Evolutionary conservation across 139 green algal species (phyloP), one percentile per base, ranked within the genome.

Genomic region (Chlorella sp.): DNA sequence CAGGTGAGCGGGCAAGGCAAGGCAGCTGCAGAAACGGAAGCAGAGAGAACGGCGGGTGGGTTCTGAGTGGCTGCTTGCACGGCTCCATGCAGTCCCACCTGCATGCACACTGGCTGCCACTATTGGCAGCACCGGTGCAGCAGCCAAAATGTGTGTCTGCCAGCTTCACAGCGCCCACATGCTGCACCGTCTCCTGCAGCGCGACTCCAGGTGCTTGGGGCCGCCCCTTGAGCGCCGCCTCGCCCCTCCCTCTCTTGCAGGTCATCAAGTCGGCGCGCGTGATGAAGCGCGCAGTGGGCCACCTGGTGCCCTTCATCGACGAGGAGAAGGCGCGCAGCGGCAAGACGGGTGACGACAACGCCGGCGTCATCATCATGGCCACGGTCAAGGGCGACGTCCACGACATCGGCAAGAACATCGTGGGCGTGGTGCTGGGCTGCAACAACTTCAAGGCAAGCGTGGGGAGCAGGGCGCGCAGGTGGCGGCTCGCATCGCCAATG

Each of bases 391-490:
- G 96, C 29, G 96, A 99, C 74, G 96, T 99, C 65, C 96, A 99
- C 70, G 96, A 99, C 87, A 99, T 99, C 40, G 96, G 96, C 77
- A 99, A 99, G 87, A 99, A 99, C 90, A 99, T 99, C 59, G 96
- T 99, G 50, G 77, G 88, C 5, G 96, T 99, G 14, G 96, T 99
- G 75, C 84, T 99, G 70, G 96, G 96, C 40, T 99, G 96, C 93
- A 99, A 99, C 90, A 99, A 99, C 88, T 99, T 97, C 91, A 99
- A 98, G 90, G 94, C n/a, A n/a, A n/a, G n/a, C n/a, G n/a, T n/a
- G n/a, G n/a, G n/a, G n/a, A n/a, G n/a, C n/a, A n/a, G n/a, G n/a
- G n/a, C n/a, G n/a, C n/a, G n/a, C n/a, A n/a, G n/a, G n/a, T n/a
- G n/a, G n/a, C n/a, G n/a, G n/a, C n/a, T n/a, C n/a, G n/a, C n/a